Percentiles rank a stretch among this genome's conserved stretches.
Conservation (phyloP, 2,329 filamentous ascomycete species). For the Drechslerella coelobrocha region DNA sequence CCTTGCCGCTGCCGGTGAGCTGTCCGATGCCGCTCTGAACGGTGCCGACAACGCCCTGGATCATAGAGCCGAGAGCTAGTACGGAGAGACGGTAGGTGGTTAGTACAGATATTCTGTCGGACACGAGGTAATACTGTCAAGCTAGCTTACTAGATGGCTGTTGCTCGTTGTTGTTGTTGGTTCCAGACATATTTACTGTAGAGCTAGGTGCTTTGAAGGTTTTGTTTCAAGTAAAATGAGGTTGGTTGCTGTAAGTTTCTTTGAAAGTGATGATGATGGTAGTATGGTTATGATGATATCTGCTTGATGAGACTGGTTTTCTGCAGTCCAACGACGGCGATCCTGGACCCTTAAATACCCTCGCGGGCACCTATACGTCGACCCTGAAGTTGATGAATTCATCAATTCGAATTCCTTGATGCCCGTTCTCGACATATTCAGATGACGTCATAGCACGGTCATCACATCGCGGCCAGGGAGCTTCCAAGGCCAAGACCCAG, state of each 20-base stretch:
- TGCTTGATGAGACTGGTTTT: no score
- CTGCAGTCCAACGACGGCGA: no score
- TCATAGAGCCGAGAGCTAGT: slow-evolving; percentile 26
- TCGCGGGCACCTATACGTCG: no score
- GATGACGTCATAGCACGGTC: slow-evolving; percentile 2
- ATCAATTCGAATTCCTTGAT: no score
- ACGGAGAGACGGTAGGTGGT: background rate
- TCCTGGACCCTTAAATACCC: no score
- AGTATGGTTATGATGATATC: no score
- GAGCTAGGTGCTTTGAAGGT: background rate
- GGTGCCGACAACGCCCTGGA: slow-evolving; percentile 27
- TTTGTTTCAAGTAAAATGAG: background rate
- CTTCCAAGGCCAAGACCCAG: background rate
- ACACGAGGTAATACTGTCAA: background rate
- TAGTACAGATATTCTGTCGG: background rate
- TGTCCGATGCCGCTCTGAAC: slow-evolving; percentile 39
- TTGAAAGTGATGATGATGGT: background rate
- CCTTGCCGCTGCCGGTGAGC: slow-evolving; percentile 30
- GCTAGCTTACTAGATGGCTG: background rate
- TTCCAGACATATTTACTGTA: slow-evolving; percentile 24
- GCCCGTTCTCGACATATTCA: background rate
- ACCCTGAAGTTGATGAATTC: no score
- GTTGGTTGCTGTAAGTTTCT: background rate
- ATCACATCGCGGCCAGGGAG: background rate
- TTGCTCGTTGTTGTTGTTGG: slow-evolving; percentile 7